Base-by-base conservation (phyloP, 1,284 basidiomycete species). In the Pisolithus thermaeus region DNA sequence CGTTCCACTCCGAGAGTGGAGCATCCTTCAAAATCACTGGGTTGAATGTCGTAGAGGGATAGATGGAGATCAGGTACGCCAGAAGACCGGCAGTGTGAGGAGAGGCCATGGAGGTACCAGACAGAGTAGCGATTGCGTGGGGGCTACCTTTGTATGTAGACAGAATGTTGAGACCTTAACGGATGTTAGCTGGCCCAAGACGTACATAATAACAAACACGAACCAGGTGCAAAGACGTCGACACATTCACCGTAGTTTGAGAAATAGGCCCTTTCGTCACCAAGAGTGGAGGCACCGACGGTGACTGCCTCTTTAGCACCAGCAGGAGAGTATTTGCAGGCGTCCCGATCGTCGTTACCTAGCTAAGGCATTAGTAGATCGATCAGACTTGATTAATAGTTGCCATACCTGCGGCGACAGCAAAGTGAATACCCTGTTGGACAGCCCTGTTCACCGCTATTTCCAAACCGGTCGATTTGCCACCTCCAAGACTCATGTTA, bases 401-500 rank as follows among this genome's bases (percentile, higher is more conserved):
- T n/a, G 69, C 28, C 74, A 72, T 78, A 78, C 92, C 94, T 55
- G 94, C 95, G 51, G 93, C 93, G 55, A 97, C 93, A 59, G 92
- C 92, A 63, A 98, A 97, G 78, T 97, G 92, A 52, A 99, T 78
- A 49, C 96, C 96, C 44, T 67, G 61, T 27, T 81, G 79, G 51
- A 97, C 92, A 50, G 95, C 94, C 49, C 75, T 77, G 73, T 98
- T 85, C 56, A 99, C 92, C 46, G 89, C 84, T 37, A 80, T 77
- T 63, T 99, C 92, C 52, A 98, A 80, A 42, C 90, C 81, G 39
- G 76, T 78, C n/a, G 92, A 93, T 76, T 94, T 96, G 61, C 92
- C 92, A 65, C 96, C 96, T 58, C 96, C 96, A 50, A 99, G 86
- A 67, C 87, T 92, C 96, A 99, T 97, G 80, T 96, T 97, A 56